Conservation (phyloP, 176 grass and related monocot genomes). For the Avena insularis region DNA sequence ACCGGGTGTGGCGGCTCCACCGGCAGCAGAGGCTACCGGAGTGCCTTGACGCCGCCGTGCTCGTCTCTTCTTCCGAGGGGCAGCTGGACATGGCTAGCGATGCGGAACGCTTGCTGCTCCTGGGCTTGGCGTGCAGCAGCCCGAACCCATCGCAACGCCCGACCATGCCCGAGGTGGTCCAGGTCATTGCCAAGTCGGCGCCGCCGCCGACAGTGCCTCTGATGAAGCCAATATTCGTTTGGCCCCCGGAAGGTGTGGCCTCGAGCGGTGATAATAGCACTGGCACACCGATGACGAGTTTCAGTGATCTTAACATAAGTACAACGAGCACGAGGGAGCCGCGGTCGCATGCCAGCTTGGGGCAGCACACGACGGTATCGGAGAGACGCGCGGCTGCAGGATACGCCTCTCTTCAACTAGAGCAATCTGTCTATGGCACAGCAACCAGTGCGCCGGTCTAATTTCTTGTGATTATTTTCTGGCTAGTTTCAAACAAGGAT, state of each 20-base stretch:
- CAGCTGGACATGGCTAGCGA: background rate
- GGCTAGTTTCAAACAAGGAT: background rate
- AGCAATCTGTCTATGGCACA: background rate
- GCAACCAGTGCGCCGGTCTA: background rate
- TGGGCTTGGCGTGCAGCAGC: background rate
- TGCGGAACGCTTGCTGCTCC: background rate
- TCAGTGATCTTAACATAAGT: background rate
- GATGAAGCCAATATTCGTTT: background rate
- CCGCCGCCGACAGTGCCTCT: background rate
- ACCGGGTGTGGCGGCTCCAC: background rate
- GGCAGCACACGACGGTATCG: background rate
- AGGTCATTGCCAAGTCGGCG: background rate
- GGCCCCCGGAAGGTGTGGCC: background rate
- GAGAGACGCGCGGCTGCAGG: background rate
- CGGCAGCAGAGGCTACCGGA: background rate
- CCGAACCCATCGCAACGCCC: background rate
- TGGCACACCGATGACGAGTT: background rate
- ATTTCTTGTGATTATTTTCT: background rate
- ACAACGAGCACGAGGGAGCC: background rate
- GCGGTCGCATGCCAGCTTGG: background rate
- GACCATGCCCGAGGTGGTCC: conserved; percentile 22
- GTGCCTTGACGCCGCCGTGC: background rate
- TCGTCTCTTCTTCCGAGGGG: no score
- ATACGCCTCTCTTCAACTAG: background rate
- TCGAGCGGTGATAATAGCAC: background rate